These are phyloP conservation scores for Yamadazyma akitaensis DNA, from an alignment of 805 yeast species.

Conservation along the genomic window DNA sequence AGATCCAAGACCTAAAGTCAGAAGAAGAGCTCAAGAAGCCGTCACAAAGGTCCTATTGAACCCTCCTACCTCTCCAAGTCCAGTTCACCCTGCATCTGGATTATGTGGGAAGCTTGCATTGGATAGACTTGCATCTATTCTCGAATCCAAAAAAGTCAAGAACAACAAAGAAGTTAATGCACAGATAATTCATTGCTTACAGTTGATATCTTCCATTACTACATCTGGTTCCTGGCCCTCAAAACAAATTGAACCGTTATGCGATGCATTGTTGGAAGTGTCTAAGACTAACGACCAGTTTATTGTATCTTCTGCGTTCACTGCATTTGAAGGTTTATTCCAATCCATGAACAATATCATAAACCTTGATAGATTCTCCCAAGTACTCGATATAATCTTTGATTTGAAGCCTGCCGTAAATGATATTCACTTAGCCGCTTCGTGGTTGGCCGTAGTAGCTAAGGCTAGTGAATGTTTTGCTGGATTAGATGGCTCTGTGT, in stretches of 20 bases:
- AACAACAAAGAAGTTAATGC: constrained; percentile 51
- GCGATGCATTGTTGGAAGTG: constrained; percentile 71
- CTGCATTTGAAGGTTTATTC: constrained; percentile 79
- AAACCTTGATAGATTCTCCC: constrained; percentile 60
- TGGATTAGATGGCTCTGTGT: constrained; percentile 34
- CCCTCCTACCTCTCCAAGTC: constrained; percentile 74
- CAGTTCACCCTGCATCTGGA: constrained; percentile 74
- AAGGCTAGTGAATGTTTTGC: constrained; percentile 56
- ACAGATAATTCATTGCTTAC: constrained; percentile 69
- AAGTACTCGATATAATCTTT: constrained; percentile 66
- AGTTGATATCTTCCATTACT: constrained; percentile 68
- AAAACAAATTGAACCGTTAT: constrained; percentile 61
- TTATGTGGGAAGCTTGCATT: constrained; percentile 68
- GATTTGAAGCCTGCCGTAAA: constrained; percentile 77
- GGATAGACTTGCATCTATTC: constrained; percentile 46
- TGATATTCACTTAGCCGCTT: constrained; percentile 83
- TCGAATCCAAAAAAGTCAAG: constrained; percentile 25
- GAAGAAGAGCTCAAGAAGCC: constrained; percentile 93
- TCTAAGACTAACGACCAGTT: constrained; percentile 83
- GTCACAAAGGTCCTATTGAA: constrained; percentile 58
- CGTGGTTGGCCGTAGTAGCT: constrained; percentile 94
- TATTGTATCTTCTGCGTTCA: constrained; percentile 76
- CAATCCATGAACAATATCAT: constrained; percentile 57
- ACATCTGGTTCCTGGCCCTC: constrained; percentile 82
- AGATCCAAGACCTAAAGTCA: constrained; percentile 91